A percentile compares a stretch with the other conserved stretches of the same genome.
phyloP scores from a whole-genome alignment of 768 basidiomycete species.

The Termitomyces sp. region DNA sequence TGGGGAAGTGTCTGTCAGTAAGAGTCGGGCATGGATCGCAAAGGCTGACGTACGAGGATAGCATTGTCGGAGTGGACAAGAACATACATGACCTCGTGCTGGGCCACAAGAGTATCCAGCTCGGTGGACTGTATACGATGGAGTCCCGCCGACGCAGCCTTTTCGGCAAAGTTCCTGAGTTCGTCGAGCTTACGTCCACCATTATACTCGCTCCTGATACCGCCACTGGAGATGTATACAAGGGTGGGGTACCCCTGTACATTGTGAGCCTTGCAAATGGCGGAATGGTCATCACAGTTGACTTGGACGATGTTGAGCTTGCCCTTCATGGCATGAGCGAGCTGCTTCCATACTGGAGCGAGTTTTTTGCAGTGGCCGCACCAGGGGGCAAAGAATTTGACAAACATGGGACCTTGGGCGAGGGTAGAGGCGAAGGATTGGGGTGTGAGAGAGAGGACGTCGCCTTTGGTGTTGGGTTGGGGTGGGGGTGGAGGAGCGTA shows the following conservation, averaged over 20 bases:
- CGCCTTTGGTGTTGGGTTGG: conserved; percentile 30
- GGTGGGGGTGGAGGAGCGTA: conserved; percentile 25
- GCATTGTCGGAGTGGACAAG: conserved; percentile 43
- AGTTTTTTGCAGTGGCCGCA: conserved; percentile 97
- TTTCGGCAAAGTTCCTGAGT: conserved; percentile 71
- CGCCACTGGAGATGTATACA: conserved; percentile 58
- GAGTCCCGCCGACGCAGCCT: conserved; percentile 60
- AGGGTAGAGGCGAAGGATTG: conserved; percentile 38
- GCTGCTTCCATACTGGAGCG: conserved; percentile 74
- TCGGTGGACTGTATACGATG: conserved; percentile 34
- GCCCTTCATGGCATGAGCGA: conserved; percentile 68
- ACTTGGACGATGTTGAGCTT: conserved; percentile 82
- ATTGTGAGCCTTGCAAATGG: conserved; percentile 62
- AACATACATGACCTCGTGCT: conserved; percentile 51
- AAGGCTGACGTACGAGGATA: conserved; percentile 28
- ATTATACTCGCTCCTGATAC: conserved; percentile 66
- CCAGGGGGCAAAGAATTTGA: conserved; percentile 90
- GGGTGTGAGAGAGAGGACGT: conserved; percentile 32
- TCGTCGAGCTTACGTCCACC: conserved; percentile 70
- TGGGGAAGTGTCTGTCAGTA: conserved; percentile 11
- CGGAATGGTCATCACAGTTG: conserved; percentile 77
- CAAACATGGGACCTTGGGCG: conserved; percentile 43
- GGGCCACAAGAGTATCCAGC: conserved; percentile 32
- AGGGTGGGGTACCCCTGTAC: conserved; percentile 86
- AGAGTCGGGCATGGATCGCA: background rate